These are phyloP conservation scores for Aspergillus vadensis DNA, from an alignment of 2,329 filamentous ascomycete species.

Conservation along the genomic window DNA sequence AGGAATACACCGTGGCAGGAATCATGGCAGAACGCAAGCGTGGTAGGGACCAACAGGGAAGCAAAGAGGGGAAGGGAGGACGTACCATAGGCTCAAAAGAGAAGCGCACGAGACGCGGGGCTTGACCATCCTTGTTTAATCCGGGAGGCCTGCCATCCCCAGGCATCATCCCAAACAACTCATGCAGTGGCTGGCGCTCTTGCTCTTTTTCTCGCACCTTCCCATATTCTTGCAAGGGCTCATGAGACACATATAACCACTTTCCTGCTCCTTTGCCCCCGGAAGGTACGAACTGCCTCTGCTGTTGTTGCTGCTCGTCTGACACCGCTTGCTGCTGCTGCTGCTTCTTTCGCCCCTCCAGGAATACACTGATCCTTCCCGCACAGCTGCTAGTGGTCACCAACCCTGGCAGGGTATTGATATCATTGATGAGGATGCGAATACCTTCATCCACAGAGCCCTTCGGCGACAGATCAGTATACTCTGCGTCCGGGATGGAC, in stretches of 20 bases:
- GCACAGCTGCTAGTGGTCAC: conserved; percentile 95
- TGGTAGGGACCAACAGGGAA: conserved; percentile 34
- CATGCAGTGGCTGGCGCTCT: conserved; percentile 36
- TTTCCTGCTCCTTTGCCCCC: conserved; percentile 83
- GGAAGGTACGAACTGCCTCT: conserved; percentile 56
- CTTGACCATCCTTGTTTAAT: conserved; percentile 48
- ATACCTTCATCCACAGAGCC: conserved; percentile 82
- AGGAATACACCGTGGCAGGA: too few species aligned
- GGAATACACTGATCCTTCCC: conserved; percentile 81
- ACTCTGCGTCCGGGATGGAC: conserved; percentile 66
- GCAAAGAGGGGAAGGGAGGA: conserved; percentile 12
- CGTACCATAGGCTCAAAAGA: conserved; percentile 95
- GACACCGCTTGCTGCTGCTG: conserved; percentile 18
- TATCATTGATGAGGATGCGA: conserved; percentile 71
- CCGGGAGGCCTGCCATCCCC: conserved; percentile 33
- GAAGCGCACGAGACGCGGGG: conserved; percentile 67
- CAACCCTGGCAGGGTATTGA: conserved; percentile 73
- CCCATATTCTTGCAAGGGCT: conserved; percentile 55
- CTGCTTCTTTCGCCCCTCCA: conserved; percentile 68
- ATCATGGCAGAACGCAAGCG: conserved; percentile 57
- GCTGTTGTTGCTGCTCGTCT: conserved; percentile 20
- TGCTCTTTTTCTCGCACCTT: conserved; percentile 10
- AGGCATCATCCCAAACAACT: conserved; percentile 48
- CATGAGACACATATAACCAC: conserved; percentile 89
- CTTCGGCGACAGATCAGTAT: conserved; percentile 85